phyloP scores from a whole-genome alignment of 805 yeast genomes.

The Metschnikowia sp. region DNA sequence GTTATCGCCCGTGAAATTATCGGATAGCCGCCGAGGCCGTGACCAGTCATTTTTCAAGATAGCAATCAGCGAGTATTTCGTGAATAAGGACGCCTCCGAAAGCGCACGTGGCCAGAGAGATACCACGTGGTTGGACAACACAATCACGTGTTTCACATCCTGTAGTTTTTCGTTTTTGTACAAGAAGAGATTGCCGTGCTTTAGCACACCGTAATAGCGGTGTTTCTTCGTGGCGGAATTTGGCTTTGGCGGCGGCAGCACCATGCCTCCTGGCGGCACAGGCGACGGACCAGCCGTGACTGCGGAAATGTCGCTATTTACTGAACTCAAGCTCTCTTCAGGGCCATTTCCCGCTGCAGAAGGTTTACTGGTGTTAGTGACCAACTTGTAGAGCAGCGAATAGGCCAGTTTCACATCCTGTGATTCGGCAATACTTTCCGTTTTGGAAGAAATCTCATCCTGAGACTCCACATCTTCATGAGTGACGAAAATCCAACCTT shows the following conservation, averaged over 20 bases:
- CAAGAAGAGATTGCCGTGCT: conserved; percentile 86
- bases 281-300: background rate
- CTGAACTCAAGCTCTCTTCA: background rate
- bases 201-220: conserved; percentile 64
- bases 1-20: conserved; percentile 7
- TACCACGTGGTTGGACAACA: conserved; percentile 65
- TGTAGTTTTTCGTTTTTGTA: conserved; percentile 66
- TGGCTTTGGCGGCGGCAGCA: conserved; percentile 8
- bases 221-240: conserved; percentile 43
- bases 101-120: conserved; percentile 81
- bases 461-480: conserved; percentile 55
- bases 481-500: conserved; percentile 86
- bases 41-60: conserved; percentile 49
- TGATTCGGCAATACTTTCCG: conserved; percentile 42
- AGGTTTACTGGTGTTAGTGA: conserved; percentile 28
- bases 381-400: conserved; percentile 56
- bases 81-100: conserved; percentile 74
- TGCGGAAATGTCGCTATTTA: background rate
- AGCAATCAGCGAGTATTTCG: conserved; percentile 77
- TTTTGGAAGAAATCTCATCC: conserved; percentile 46
- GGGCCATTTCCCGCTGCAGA: background rate
- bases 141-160: conserved; percentile 75
- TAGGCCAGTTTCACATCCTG: conserved; percentile 53
- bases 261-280: conserved; percentile 2
- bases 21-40: conserved; percentile 20